Base-by-base conservation (phyloP, 192 early-diverging fungal genomes). In the Coemansia sp. region DNA sequence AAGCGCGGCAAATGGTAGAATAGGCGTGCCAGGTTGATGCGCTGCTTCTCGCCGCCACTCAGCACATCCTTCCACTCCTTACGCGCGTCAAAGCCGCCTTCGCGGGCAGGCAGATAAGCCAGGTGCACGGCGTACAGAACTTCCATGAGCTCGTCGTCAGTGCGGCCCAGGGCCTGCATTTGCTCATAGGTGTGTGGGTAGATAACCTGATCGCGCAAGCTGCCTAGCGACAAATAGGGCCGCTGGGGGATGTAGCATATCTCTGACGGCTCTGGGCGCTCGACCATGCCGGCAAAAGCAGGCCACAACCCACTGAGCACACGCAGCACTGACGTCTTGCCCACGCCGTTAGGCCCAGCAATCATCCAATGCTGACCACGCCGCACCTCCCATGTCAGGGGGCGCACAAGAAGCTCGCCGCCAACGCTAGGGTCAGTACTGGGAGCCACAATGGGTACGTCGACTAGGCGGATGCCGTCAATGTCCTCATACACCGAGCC, bases 161-260 rank as follows among this genome's bases (percentile, higher is more conserved):
- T 95, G 9, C 88, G 80, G 15, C 89, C 89, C 27, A 87, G 85
- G 6, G 85, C 84, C 63, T 85, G 75, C 93, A 96, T 95, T 29
- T 99, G 92, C 63, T 87, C 86, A 23, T 89, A 82, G 32, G 94
- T 97, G 78, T 97, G 91, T 34, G 98, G 98, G 75, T 99, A 99
- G 68, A 97, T 96, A 66, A 99, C 86, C 87, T 98, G 95, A 77
- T 98, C 96, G 31, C 98, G 90, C 65, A 99, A 84, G 19, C 91
- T 97, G 42, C 98, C 95, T 42, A 95, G 77, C 65, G 94, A 87
- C 25, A 99, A 82, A 67, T 99, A 99, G 15, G 98, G 94, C 39
- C 95, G 88, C 80, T 99, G 98, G 32, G 98, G 96, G 59, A 99
- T 93, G 85, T 98, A 99, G 70, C 96, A 93, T 70, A 99, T 94